These are phyloP conservation scores for Ophiobolus disseminans DNA, from an alignment of 2,329 filamentous ascomycete genomes.

Conservation along the genomic window DNA sequence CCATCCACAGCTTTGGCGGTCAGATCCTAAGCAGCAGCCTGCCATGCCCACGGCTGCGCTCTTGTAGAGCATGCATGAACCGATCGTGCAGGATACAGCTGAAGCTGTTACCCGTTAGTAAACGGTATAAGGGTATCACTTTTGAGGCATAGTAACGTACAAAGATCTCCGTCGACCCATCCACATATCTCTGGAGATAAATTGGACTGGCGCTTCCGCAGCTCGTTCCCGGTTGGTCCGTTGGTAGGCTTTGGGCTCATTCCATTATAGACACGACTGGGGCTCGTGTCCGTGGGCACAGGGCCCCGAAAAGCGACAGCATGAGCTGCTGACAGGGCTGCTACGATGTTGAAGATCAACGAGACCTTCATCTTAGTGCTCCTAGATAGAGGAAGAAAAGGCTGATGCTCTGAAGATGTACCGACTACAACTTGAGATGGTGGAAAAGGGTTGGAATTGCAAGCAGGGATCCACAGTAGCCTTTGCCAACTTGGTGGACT, in stretches of 20 bases:
- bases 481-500: no score
- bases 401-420: not conserved
- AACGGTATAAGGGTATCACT: not conserved
- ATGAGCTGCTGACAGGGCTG: constrained; percentile 21
- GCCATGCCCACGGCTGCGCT: constrained; percentile 29
- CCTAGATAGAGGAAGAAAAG: not conserved
- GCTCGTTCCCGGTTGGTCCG: constrained; percentile 26
- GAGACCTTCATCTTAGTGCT: constrained; percentile 9
- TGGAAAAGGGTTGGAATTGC: no score
- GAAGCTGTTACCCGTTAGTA: constrained; percentile 14
- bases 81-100: constrained; percentile 20
- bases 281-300: constrained; percentile 19
- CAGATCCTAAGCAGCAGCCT: constrained; percentile 32
- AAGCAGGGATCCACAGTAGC: no score
- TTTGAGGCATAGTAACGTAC: constrained; percentile 14
- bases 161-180: constrained; percentile 28
- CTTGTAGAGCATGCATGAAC: constrained; percentile 37
- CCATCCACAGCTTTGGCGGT: constrained; percentile 34
- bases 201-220: constrained; percentile 24
- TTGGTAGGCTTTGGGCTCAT: constrained; percentile 32
- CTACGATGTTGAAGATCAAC: constrained; percentile 16
- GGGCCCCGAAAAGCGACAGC: constrained; percentile 31
- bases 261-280: constrained; percentile 15
- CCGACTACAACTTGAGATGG: no score
- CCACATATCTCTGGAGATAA: constrained; percentile 30